A percentile compares a stretch with the other conserved stretches of the same genome.
phyloP scores from a whole-genome alignment of 2,329 filamentous ascomycete genomes.

The Alternaria metachromatica region DNA sequence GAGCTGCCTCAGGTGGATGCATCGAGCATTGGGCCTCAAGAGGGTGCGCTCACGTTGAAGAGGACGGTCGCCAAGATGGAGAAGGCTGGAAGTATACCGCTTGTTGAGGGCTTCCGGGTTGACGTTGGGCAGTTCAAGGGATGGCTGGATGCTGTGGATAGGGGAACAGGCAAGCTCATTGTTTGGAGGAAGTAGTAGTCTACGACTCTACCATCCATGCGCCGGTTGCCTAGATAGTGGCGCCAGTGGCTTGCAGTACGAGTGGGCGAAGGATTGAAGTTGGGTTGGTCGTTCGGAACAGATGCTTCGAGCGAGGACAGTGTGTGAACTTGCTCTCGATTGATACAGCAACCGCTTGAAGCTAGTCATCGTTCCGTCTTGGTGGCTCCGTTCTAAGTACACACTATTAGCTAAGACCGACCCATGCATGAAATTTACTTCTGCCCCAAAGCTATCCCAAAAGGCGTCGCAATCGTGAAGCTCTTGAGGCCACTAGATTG shows the following conservation, averaged over 20 bases:
- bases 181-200: constrained; percentile 39
- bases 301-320: background rate
- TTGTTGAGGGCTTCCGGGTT: constrained; percentile 30
- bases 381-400: background rate
- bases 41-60: constrained; percentile 13
- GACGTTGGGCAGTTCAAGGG: constrained; percentile 21
- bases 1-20: constrained; percentile 1
- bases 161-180: constrained; percentile 32
- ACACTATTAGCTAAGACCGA: background rate
- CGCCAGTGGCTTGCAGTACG: background rate
- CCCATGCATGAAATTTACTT: background rate
- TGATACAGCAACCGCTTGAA: background rate
- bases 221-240: background rate
- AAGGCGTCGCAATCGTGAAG: background rate
- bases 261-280: background rate
- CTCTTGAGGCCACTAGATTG: background rate
- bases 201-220: background rate
- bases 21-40: background rate
- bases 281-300: background rate
- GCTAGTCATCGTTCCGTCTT: background rate
- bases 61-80: constrained; percentile 25
- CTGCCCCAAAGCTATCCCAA: background rate
- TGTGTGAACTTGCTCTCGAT: background rate
- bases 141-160: constrained; percentile 30
- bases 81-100: constrained; percentile 25